Evolutionary conservation across 805 yeast genomes (phyloP).

Genomic region (Teunomyces stri): DNA sequence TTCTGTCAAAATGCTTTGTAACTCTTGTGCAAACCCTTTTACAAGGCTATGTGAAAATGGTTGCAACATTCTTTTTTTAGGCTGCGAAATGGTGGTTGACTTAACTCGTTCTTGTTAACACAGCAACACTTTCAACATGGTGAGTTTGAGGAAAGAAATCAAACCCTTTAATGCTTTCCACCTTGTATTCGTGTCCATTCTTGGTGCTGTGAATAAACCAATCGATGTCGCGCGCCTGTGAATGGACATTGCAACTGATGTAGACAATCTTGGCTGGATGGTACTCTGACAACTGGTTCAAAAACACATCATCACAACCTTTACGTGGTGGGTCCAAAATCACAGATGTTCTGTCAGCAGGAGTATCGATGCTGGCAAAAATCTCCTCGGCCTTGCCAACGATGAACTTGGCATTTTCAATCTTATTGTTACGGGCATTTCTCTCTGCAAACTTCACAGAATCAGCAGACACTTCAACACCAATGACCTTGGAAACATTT

Average conservation of each 20-base stretch:
- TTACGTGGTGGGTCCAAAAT: slow-evolving; percentile 97
- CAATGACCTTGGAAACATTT: slow-evolving; percentile 80
- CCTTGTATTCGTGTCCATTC: slow-evolving; percentile 59
- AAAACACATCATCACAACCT: slow-evolving; percentile 88
- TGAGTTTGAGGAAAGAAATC: slow-evolving; percentile 97
- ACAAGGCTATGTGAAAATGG: too few species aligned
- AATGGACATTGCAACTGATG: slow-evolving; percentile 95
- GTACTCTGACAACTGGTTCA: slow-evolving; percentile 80
- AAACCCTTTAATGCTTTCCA: slow-evolving; percentile 88
- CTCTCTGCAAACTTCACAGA: slow-evolving; percentile 82
- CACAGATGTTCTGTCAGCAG: slow-evolving; percentile 75
- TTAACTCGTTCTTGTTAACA: slow-evolving; percentile 31
- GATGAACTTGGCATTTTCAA: slow-evolving; percentile 77
- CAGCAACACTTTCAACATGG: slow-evolving; percentile 88
- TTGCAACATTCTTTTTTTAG: background rate
- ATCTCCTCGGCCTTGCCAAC: slow-evolving; percentile 92
- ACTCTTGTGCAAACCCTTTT: too few species aligned
- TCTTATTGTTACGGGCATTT: slow-evolving; percentile 74
- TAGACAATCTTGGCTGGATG: slow-evolving; percentile 87
- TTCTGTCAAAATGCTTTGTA: too few species aligned
- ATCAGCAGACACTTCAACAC: slow-evolving; percentile 92
- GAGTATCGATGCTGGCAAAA: slow-evolving; percentile 75
- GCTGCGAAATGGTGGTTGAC: background rate
- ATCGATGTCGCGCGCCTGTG: slow-evolving; percentile 92
- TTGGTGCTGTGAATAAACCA: slow-evolving; percentile 69